Conservation (phyloP, 108 stramenopile species). For the Hondaea fermentalgiana region DNA sequence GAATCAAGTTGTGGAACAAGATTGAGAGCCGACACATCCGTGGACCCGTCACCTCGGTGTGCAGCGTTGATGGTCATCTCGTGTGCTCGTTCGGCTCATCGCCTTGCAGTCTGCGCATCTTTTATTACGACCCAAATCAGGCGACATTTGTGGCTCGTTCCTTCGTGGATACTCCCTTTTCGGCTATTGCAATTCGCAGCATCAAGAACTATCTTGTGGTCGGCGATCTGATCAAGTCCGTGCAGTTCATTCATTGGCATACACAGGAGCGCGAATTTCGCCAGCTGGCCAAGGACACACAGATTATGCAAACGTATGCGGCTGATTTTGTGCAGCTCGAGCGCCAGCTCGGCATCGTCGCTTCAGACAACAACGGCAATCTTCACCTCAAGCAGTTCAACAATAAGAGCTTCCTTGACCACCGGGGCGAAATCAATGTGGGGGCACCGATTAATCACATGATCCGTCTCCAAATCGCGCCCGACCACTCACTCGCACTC, state of each 20-base stretch:
- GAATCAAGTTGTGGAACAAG: neutral
- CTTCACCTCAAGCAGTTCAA: neutral
- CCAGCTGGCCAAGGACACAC: neutral
- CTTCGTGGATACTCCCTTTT: neutral
- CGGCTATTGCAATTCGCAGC: neutral
- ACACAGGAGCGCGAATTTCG: conserved; percentile 2
- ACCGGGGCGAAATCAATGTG: neutral
- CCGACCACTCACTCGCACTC: neutral
- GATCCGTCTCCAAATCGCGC: neutral
- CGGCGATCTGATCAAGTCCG: neutral
- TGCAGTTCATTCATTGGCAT: conserved; percentile 3
- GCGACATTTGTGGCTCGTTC: neutral
- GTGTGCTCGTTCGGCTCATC: neutral
- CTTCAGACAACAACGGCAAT: neutral
- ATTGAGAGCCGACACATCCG: conserved; percentile 2
- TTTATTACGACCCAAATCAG: neutral
- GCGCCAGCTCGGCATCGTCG: neutral
- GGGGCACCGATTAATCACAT: neutral
- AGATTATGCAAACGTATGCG: neutral
- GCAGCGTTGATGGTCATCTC: neutral
- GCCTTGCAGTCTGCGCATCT: neutral
- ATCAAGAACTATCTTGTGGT: neutral
- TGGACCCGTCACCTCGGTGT: neutral
- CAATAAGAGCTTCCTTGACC: neutral
- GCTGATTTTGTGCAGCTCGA: neutral